A percentile compares a stretch with the other conserved stretches of the same genome.
These are phyloP conservation scores for Cordyceps fumosorosea DNA, from an alignment of 2,329 filamentous ascomycete species.

Conservation along the genomic window DNA sequence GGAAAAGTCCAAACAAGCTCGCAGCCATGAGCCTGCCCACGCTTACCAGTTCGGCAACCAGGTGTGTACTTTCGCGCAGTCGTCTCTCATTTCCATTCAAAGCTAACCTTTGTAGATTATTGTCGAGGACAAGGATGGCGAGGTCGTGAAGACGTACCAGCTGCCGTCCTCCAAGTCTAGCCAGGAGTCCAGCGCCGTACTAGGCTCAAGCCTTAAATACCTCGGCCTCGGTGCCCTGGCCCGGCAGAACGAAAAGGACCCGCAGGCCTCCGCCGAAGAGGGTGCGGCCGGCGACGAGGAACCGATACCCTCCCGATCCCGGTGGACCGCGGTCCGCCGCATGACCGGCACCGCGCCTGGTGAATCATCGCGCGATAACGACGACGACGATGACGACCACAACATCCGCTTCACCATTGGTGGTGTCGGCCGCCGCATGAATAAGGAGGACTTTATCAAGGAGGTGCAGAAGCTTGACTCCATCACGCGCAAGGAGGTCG, in stretches of 20 bases:
- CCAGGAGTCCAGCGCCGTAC: slow-evolving; percentile 31
- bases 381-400: slow-evolving; percentile 59
- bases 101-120: slow-evolving; percentile 56
- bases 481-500: slow-evolving; percentile 50
- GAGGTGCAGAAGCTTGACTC: slow-evolving; percentile 68
- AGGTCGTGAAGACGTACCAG: slow-evolving; percentile 80
- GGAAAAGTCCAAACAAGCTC: slow-evolving; percentile 47
- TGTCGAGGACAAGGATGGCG: slow-evolving; percentile 79
- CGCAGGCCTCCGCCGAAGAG: slow-evolving; percentile 24
- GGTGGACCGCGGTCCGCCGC: slow-evolving; percentile 5
- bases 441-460: slow-evolving; percentile 70
- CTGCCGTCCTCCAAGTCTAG: slow-evolving; percentile 52
- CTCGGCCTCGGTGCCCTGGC: slow-evolving; percentile 44
- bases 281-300: slow-evolving; percentile 26
- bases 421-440: slow-evolving; percentile 67
- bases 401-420: slow-evolving; percentile 71
- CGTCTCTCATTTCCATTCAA: background rate
- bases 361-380: slow-evolving; percentile 40
- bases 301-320: background rate
- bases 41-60: slow-evolving; percentile 83
- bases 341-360: slow-evolving; percentile 16
- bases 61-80: slow-evolving; percentile 34
- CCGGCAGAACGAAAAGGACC: slow-evolving; percentile 33
- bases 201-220: slow-evolving; percentile 44
- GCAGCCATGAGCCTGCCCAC: slow-evolving; percentile 64